These are phyloP conservation scores for Testicularia cyperi DNA, from an alignment of 1,284 basidiomycete genomes.

Conservation along the genomic window DNA sequence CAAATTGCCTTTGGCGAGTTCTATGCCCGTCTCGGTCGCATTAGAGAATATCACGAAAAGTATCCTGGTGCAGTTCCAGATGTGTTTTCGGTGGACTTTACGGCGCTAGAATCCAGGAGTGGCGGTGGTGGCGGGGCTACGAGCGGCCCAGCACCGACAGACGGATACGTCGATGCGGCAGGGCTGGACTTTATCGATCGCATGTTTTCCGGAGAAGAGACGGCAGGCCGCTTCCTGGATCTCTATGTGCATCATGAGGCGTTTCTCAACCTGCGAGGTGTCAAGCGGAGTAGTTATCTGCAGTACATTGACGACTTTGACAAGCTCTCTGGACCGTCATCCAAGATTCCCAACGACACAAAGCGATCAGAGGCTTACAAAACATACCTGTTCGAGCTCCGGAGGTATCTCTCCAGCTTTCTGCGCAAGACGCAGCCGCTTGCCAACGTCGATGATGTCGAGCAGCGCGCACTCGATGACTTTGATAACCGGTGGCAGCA, in stretches of 20 bases:
- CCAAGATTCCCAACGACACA: slow-evolving; percentile 35
- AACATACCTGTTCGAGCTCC: slow-evolving; percentile 63
- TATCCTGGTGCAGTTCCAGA: slow-evolving; percentile 75
- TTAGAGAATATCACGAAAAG: slow-evolving; percentile 92
- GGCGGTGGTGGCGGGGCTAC: slow-evolving; percentile 17
- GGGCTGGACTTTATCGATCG: slow-evolving; percentile 48
- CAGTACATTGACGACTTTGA: slow-evolving; percentile 70
- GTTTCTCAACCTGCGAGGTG: slow-evolving; percentile 73
- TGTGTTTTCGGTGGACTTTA: slow-evolving; percentile 51
- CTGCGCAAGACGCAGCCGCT: slow-evolving; percentile 83
- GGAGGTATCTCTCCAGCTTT: slow-evolving; percentile 83
- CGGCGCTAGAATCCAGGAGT: slow-evolving; percentile 35
- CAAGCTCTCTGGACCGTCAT: slow-evolving; percentile 64
- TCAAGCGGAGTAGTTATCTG: slow-evolving; percentile 88
- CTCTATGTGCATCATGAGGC: slow-evolving; percentile 82
- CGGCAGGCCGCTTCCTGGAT: slow-evolving; percentile 90
- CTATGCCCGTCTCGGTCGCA: slow-evolving; percentile 86
- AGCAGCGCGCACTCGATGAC: slow-evolving; percentile 68
- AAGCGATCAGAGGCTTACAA: slow-evolving; percentile 51
- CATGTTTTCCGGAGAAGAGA: slow-evolving; percentile 75
- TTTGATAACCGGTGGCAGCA: slow-evolving; percentile 81
- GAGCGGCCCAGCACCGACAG: slow-evolving; percentile 12
- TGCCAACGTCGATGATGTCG: slow-evolving; percentile 73
- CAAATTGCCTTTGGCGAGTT: slow-evolving; percentile 66
- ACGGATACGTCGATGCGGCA: slow-evolving; percentile 5